phyloP scores from a whole-genome alignment of 768 basidiomycete genomes.

The Thelephora ganbajun region DNA sequence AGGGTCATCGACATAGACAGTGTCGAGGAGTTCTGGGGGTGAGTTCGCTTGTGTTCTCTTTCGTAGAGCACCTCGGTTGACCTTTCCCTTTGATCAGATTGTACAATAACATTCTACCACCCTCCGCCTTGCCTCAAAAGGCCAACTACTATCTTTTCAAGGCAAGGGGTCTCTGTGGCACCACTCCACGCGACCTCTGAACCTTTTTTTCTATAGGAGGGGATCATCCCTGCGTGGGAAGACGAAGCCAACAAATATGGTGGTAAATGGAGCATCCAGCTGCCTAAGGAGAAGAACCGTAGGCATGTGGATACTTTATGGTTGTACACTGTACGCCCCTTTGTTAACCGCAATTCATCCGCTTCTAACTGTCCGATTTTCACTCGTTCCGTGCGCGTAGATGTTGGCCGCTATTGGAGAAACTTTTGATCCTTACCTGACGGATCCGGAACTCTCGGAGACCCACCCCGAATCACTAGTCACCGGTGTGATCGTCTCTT shows the following conservation, averaged over 20 bases:
- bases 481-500: constrained; percentile 91
- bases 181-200: neutral
- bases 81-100: constrained; percentile 30
- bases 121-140: constrained; percentile 84
- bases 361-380: neutral
- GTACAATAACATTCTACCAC: constrained; percentile 96
- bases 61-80: constrained; percentile 4
- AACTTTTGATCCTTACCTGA: constrained; percentile 85
- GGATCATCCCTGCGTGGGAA: constrained; percentile 96
- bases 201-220: constrained; percentile 39
- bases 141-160: constrained; percentile 99
- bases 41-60: constrained; percentile 16
- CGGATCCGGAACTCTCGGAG: constrained; percentile 27
- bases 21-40: constrained; percentile 99
- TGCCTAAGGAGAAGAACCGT: constrained; percentile 91
- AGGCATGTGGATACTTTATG: constrained; percentile 84
- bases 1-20: constrained; percentile 91
- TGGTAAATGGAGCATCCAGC: constrained; percentile 97
- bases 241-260: constrained; percentile 94
- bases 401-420: constrained; percentile 99
- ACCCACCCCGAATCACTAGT: constrained; percentile 46
- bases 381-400: constrained; percentile 25
- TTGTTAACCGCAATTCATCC: neutral
- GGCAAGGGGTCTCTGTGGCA: constrained; percentile 26
- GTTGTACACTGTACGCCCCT: constrained; percentile 75